Evolutionary conservation across 2,329 filamentous ascomycete species (phyloP).

Genomic region (Colletotrichum coccodes): DNA sequence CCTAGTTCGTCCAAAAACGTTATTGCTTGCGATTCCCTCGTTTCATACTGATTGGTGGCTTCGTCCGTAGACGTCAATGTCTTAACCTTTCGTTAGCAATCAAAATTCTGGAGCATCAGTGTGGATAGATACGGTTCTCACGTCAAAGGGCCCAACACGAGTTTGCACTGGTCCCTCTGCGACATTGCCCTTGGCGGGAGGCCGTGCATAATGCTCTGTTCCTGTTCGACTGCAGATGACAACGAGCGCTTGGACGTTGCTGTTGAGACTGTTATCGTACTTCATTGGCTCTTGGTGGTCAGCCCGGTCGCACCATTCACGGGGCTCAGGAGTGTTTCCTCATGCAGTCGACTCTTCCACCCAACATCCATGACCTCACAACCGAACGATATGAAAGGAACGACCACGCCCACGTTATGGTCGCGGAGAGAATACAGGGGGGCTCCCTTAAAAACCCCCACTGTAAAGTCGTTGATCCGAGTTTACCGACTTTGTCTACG

Average conservation of each 20-base stretch:
- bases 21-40: slow-evolving; percentile 21
- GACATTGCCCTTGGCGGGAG: slow-evolving; percentile 10
- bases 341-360: slow-evolving; percentile 8
- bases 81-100: slow-evolving; percentile 9
- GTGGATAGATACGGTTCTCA: not conserved
- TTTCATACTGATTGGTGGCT: slow-evolving; percentile 31
- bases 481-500: not conserved
- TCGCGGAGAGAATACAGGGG: not conserved
- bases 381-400: not conserved
- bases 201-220: slow-evolving; percentile 10
- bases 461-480: not conserved
- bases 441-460: not conserved
- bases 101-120: not conserved
- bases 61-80: slow-evolving; percentile 9
- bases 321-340: not conserved
- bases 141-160: not conserved
- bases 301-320: slow-evolving; percentile 1
- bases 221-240: not conserved
- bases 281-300: slow-evolving; percentile 9
- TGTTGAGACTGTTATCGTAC: not conserved
- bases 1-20: slow-evolving; percentile 19
- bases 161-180: not conserved
- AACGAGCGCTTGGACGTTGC: slow-evolving; percentile 5
- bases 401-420: not conserved
- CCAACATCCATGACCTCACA: slow-evolving; percentile 13